Conservation (phyloP, 345 rosid species). For the Anacardium occidentale region DNA sequence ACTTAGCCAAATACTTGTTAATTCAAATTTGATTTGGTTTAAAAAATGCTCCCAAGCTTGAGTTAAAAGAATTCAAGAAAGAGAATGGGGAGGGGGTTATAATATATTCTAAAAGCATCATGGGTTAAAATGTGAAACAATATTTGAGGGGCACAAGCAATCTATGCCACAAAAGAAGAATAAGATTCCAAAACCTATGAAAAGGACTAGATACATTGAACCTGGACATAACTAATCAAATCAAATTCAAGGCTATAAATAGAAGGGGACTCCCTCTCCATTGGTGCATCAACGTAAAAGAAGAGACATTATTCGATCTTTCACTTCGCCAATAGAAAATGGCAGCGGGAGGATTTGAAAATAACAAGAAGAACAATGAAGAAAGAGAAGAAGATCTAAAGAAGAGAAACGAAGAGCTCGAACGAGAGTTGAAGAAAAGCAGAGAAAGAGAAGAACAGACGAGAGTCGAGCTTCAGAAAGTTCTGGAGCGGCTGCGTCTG, state of each 20-base stretch:
- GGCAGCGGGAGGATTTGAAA: not conserved
- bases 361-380: not conserved
- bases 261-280: not conserved
- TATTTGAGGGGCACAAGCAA: too few species aligned
- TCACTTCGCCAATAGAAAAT: not conserved
- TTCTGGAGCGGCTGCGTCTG: slow-evolving; percentile 53
- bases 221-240: slow-evolving; percentile 44
- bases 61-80: too few species aligned
- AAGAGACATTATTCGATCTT: too few species aligned
- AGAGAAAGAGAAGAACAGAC: slow-evolving; percentile 48
- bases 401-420: slow-evolving; percentile 62
- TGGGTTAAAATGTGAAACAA: too few species aligned
- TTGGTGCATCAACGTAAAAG: too few species aligned
- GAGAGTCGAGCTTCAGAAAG: slow-evolving; percentile 50
- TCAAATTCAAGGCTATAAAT: slow-evolving; percentile 17
- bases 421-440: slow-evolving; percentile 47
- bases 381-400: slow-evolving; percentile 25
- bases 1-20: too few species aligned
- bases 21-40: too few species aligned
- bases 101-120: too few species aligned
- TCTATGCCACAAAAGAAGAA: too few species aligned
- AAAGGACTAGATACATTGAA: slow-evolving; percentile 54
- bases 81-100: too few species aligned
- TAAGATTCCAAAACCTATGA: too few species aligned
- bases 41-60: too few species aligned